These are phyloP conservation scores for Camellia sinensis DNA, from an alignment of 148 eudicot species.

Conservation along the genomic window DNA sequence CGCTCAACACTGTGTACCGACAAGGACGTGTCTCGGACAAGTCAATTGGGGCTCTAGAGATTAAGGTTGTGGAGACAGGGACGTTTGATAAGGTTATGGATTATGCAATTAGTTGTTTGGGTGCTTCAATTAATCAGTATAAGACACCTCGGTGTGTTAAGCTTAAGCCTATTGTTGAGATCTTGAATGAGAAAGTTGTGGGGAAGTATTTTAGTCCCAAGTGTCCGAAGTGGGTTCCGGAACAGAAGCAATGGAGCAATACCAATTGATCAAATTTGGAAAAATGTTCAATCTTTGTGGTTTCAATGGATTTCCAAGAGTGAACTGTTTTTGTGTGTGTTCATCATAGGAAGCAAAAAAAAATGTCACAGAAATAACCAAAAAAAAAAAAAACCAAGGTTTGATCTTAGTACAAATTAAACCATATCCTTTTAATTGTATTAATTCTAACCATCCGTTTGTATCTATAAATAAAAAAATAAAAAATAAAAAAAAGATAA, in stretches of 20 bases:
- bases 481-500: no score
- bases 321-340: constrained; percentile 22
- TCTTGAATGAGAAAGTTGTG: constrained; percentile 67
- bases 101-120: constrained; percentile 67
- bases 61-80: constrained; percentile 61
- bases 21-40: constrained; percentile 74
- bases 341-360: constrained; percentile 12
- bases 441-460: no score
- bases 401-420: no score
- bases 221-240: constrained; percentile 86
- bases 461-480: no score
- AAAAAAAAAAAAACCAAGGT: no score
- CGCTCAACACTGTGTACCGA: constrained; percentile 68
- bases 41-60: constrained; percentile 74
- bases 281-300: background rate
- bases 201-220: constrained; percentile 67
- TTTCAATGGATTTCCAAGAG: background rate
- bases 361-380: background rate
- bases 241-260: constrained; percentile 79
- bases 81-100: constrained; percentile 81
- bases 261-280: constrained; percentile 22
- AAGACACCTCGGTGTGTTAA: constrained; percentile 92
- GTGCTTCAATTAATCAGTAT: constrained; percentile 94
- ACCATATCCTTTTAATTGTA: no score
- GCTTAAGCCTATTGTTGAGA: constrained; percentile 74